Evolutionary conservation across 164 flowering plant species (phyloP).

Genomic region (Cinnamomum micranthum): DNA sequence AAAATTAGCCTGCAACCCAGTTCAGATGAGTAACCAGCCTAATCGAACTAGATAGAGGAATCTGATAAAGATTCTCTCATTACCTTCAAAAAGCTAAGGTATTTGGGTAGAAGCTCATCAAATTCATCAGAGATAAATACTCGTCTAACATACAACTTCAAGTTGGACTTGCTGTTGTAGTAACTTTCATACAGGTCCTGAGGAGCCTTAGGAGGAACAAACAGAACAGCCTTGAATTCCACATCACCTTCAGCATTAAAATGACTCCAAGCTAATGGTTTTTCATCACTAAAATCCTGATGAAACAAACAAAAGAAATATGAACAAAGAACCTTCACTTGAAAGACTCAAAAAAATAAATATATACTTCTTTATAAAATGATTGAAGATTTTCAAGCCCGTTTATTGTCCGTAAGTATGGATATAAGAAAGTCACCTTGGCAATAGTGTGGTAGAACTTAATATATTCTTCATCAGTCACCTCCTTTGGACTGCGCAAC

Average conservation of each 20-base stretch:
- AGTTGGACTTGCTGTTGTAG: slow-evolving; percentile 84
- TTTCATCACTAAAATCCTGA: slow-evolving; percentile 90
- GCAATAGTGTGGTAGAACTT: slow-evolving; percentile 88
- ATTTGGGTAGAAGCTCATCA: slow-evolving; percentile 96
- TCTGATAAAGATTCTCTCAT: neutral
- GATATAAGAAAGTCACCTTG: slow-evolving; percentile 47
- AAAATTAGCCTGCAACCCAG: neutral
- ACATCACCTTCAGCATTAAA: slow-evolving; percentile 98
- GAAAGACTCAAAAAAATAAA: neutral
- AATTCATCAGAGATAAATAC: slow-evolving; percentile 98
- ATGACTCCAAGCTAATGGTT: slow-evolving; percentile 89
- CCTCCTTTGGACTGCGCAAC: slow-evolving; percentile 91
- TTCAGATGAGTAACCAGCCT: too few relatives aligned
- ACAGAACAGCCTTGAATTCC: slow-evolving; percentile 93
- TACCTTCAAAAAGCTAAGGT: slow-evolving; percentile 83
- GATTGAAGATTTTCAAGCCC: neutral
- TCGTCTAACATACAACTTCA: slow-evolving; percentile 87
- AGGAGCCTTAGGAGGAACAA: slow-evolving; percentile 98
- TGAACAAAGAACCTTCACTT: neutral
- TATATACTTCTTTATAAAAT: neutral
- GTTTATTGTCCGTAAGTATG: neutral
- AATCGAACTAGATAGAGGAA: neutral
- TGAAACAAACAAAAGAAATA: slow-evolving; percentile 3
- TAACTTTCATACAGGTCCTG: slow-evolving; percentile 93
- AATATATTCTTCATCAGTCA: slow-evolving; percentile 91